Percentiles rank a stretch among this genome's conserved stretches.
These are phyloP conservation scores for Niebla homalea DNA, from an alignment of 495 filamentous ascomycete genomes.

Conservation along the genomic window DNA sequence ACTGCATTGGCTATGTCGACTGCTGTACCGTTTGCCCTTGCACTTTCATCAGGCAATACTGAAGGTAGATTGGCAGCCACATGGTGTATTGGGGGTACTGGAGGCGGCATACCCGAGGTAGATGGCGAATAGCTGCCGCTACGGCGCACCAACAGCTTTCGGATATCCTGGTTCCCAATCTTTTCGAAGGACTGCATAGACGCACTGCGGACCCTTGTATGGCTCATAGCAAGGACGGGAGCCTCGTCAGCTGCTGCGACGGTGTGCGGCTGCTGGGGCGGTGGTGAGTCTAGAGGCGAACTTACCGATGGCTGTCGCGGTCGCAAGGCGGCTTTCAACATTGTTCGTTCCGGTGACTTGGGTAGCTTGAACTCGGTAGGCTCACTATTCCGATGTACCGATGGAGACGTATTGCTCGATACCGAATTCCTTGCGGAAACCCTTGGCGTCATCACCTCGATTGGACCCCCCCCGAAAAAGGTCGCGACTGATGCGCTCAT, in stretches of 20 bases:
- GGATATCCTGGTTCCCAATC: conserved; percentile 6
- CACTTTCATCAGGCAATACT: too few species aligned
- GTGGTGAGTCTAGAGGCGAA: too few species aligned
- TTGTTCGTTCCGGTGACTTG: too few species aligned
- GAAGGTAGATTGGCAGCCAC: background rate
- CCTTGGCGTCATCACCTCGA: background rate
- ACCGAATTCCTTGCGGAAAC: too few species aligned
- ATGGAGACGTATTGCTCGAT: too few species aligned
- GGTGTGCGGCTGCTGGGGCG: too few species aligned
- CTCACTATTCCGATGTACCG: too few species aligned
- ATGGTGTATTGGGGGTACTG: background rate
- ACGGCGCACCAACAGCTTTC: conserved; percentile 7
- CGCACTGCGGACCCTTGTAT: conserved; percentile 8
- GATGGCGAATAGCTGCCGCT: conserved; percentile 10
- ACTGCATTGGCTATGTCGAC: background rate
- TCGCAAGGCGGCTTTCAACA: too few species aligned
- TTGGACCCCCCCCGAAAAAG: conserved; percentile 12
- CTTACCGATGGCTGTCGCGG: too few species aligned
- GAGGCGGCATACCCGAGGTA: background rate
- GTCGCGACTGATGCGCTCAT: conserved; percentile 15
- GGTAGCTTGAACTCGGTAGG: too few species aligned
- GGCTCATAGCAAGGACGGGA: too few species aligned
- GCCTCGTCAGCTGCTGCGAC: too few species aligned
- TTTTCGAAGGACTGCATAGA: conserved; percentile 10
- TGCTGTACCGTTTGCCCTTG: background rate